phyloP scores from a whole-genome alignment of 495 filamentous ascomycete species.

The Niebla homalea region DNA sequence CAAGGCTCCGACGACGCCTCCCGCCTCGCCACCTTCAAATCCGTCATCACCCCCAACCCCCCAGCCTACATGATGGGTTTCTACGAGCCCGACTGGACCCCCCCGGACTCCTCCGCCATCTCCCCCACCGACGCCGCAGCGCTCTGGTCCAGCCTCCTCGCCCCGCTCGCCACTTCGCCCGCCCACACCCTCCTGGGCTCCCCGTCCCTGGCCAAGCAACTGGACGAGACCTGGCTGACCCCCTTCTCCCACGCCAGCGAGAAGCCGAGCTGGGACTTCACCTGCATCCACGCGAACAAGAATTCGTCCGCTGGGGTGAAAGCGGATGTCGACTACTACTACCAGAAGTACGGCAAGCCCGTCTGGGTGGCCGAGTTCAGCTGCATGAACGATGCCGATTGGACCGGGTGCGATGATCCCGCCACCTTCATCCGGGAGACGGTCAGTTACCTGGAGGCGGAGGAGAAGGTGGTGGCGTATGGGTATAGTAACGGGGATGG shows the following conservation, averaged over 20 bases:
- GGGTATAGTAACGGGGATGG: constrained; percentile 17
- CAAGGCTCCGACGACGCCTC: background rate
- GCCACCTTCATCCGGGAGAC: constrained; percentile 15
- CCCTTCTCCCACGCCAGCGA: constrained; percentile 9
- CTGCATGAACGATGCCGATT: constrained; percentile 16
- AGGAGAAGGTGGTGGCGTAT: constrained; percentile 17
- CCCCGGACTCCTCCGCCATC: constrained; percentile 15
- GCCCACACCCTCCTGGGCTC: constrained; percentile 12
- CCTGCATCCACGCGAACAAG: constrained; percentile 20
- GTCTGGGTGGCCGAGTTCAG: constrained; percentile 21
- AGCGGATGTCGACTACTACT: constrained; percentile 17
- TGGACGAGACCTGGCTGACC: constrained; percentile 17
- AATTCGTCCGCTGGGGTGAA: constrained; percentile 12
- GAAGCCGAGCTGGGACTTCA: constrained; percentile 15
- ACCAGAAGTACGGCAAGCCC: constrained; percentile 16
- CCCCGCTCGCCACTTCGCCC: constrained; percentile 5
- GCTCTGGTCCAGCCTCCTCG: constrained; percentile 15
- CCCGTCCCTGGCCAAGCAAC: constrained; percentile 17
- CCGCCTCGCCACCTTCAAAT: constrained; percentile 13
- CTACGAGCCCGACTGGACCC: constrained; percentile 21
- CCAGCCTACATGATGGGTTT: constrained; percentile 20
- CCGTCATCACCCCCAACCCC: background rate
- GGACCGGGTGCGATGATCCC: constrained; percentile 14
- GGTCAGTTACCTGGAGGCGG: constrained; percentile 14
- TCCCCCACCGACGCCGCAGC: constrained; percentile 9